Base-by-base conservation (phyloP, 768 basidiomycete species). In the Grammothele lineata region DNA sequence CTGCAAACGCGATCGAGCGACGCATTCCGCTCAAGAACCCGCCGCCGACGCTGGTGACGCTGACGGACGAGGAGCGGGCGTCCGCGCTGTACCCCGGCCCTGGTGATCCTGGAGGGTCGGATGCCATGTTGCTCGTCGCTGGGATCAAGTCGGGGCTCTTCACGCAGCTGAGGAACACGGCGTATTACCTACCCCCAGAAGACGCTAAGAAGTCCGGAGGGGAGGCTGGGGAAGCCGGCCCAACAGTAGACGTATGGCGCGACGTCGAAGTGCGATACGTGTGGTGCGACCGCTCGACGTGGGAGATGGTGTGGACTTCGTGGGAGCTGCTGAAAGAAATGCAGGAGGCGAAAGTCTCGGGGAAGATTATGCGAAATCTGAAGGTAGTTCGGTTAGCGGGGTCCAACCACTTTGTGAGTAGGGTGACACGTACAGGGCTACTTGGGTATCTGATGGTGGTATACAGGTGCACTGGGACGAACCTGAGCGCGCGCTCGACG, bases 41-140 rank as follows among this genome's bases (percentile, higher is more conserved):
- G 14, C 44, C 30, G 10, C 48, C 56, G 25, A 50, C 47, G n/a
- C 11, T 57, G 26, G 12, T 33, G 3, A 40, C 44, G 11, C 39
- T 55, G 43, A 37, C 47, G 9, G 18, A 27, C 6, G 53, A 41
- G 6, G 51, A 57, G 4, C 5, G 44, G 6, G 37, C 22, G 15
- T 12, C 33, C 9, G 30, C 30, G 3, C 32, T 43, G 21, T 43
- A 46, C 43, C 18, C 35, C 4, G 17, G 26, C 1, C 51, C 57
- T 0, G 44, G 40, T 18, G 23, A 11, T 12, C 48, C 46, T 3
- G 54, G 37, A n/a, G 57, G 54, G 6, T 55, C 54, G 1, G 57
- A 58, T 19, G 14, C 15, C 1, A 7, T 46, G 15, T 32, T 55
- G 30, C 7, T 55, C 12, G 11, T 19, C 21, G 43, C 12, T 2